Evolutionary conservation across 371 early-diverging fungal species (phyloP), one percentile per base, ranked within the genome.

Genomic region (Mortierella sp.): DNA sequence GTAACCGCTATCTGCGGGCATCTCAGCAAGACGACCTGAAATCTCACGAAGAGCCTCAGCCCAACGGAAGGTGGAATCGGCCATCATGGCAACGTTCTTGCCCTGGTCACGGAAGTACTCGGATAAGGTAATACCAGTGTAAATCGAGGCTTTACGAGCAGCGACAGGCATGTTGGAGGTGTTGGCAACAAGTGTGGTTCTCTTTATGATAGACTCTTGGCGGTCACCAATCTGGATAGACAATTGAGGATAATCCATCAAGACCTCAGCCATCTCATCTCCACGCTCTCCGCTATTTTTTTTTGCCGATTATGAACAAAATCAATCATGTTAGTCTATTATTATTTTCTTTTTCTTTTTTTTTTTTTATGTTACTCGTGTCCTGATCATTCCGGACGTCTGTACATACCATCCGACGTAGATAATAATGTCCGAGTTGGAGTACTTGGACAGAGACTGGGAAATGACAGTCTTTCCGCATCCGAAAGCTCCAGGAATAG

Each of bases 131-230:
- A 99, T 99, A 64, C 99, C 99, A 52, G 99, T 99, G 91, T 99
- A 99, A 80, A 99, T 99, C 61, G 99, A 99, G 28, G 99, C 99
- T 90, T 99, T 99, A 90, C 99, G 97, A 72, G 99, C 99, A 84
- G 99, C 99, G 67, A 99, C 99, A 79, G 99, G 99, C 99, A 99
- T 99, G 93, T 99, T 99, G 84, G 99, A 99, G 18, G 99, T 99
- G 90, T 99, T 99, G 75, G 99, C 99, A 14, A 99, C 99, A 43
- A 99, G 90, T 22, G 99, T 98, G 20, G 99, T 99, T 86, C 99
- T 95, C 92, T 99, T 97, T 99, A 99, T 99, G 86, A 99, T 99
- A 49, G 97, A 96, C 85, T 99, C 99, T 81, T 97, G 89, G 66
- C 94, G 92, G 20, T 97, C 98, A 45, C 96, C 94, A 40, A 98